Percentiles rank a stretch among this genome's conserved stretches.
These are phyloP conservation scores for Candida pseudocylindracea DNA, from an alignment of 1,139 yeast genomes.

Conservation along the genomic window DNA sequence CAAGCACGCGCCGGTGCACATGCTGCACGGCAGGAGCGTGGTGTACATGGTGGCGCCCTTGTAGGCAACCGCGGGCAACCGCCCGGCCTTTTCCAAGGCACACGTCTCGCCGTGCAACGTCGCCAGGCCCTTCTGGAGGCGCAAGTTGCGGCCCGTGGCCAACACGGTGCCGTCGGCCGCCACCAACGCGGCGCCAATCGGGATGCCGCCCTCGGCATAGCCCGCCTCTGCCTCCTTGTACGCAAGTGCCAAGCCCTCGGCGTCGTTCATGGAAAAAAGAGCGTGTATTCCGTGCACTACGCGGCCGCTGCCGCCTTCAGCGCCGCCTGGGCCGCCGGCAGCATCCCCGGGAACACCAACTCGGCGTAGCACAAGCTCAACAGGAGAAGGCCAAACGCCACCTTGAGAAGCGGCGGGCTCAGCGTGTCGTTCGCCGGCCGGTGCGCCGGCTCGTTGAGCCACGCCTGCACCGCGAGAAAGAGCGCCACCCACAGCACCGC, in stretches of 20 bases:
- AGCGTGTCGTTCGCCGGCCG: slow-evolving; percentile 6
- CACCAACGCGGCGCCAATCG: slow-evolving; percentile 62
- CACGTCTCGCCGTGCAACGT: slow-evolving; percentile 83
- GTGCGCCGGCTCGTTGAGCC: slow-evolving; percentile 7
- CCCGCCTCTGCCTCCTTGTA: slow-evolving; percentile 51
- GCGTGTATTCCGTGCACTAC: too few relatives aligned
- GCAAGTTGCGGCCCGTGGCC: slow-evolving; percentile 75
- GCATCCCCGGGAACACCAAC: slow-evolving; percentile 13
- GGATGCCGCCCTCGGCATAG: slow-evolving; percentile 71
- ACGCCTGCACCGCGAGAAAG: slow-evolving; percentile 18
- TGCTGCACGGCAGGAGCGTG: slow-evolving; percentile 76
- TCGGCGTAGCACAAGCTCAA: slow-evolving; percentile 32
- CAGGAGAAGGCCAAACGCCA: slow-evolving; percentile 23
- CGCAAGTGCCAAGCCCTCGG: slow-evolving; percentile 44
- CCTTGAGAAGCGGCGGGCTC: slow-evolving; percentile 21
- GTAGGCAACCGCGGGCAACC: slow-evolving; percentile 47
- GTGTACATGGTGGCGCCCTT: slow-evolving; percentile 69
- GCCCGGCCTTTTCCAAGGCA: slow-evolving; percentile 75
- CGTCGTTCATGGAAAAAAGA: slow-evolving; percentile 20
- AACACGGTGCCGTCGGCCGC: slow-evolving; percentile 57
- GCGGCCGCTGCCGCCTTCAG: too few relatives aligned
- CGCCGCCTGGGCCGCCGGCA: too few relatives aligned
- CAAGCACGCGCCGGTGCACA: slow-evolving; percentile 89
- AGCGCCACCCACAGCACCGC: slow-evolving; percentile 8
- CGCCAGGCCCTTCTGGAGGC: slow-evolving; percentile 64